phyloP scores from a whole-genome alignment of 2,329 filamentous ascomycete species.

The Gnomoniopsis smithogilvyi region DNA sequence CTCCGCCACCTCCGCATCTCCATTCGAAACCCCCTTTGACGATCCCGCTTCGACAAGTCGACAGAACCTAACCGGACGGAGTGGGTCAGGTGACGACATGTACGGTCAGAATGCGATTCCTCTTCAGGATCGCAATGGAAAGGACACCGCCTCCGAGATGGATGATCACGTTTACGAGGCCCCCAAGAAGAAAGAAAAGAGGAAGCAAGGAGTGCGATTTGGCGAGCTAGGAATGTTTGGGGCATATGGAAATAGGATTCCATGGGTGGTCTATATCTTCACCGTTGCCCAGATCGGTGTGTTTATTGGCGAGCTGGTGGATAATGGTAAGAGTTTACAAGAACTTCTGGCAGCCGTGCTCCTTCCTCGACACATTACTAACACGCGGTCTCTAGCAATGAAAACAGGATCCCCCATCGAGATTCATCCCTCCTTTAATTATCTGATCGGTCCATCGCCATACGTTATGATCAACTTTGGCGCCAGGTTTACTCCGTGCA shows the following conservation, averaged over 20 bases:
- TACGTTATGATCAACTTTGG: slow-evolving; percentile 97
- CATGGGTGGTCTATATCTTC: slow-evolving; percentile 81
- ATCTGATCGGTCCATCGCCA: slow-evolving; percentile 92
- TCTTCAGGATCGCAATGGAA: slow-evolving; percentile 46
- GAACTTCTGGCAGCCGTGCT: too few species aligned
- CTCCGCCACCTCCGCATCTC: slow-evolving; percentile 38
- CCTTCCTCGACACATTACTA: slow-evolving; percentile 12
- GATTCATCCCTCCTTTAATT: slow-evolving; percentile 85
- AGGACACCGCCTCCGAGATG: slow-evolving; percentile 29
- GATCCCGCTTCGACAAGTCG: slow-evolving; percentile 41
- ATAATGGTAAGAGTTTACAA: slow-evolving; percentile 68
- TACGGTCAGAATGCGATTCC: slow-evolving; percentile 49
- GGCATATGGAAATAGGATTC: slow-evolving; percentile 54
- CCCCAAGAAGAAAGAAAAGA: slow-evolving; percentile 31
- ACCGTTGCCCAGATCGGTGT: slow-evolving; percentile 75
- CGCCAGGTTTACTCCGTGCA: slow-evolving; percentile 86
- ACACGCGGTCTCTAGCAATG: slow-evolving; percentile 46
- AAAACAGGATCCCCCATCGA: slow-evolving; percentile 76
- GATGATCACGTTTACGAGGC: slow-evolving; percentile 63
- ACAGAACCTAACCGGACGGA: slow-evolving; percentile 45
- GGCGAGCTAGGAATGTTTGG: slow-evolving; percentile 60
- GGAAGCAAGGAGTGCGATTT: slow-evolving; percentile 47
- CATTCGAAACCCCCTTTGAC: slow-evolving; percentile 66
- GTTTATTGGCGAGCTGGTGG: slow-evolving; percentile 84
- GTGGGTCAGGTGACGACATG: slow-evolving; percentile 41